Base-by-base conservation (phyloP, 1,139 yeast species). In the Zygosaccharomyces sapae region DNA sequence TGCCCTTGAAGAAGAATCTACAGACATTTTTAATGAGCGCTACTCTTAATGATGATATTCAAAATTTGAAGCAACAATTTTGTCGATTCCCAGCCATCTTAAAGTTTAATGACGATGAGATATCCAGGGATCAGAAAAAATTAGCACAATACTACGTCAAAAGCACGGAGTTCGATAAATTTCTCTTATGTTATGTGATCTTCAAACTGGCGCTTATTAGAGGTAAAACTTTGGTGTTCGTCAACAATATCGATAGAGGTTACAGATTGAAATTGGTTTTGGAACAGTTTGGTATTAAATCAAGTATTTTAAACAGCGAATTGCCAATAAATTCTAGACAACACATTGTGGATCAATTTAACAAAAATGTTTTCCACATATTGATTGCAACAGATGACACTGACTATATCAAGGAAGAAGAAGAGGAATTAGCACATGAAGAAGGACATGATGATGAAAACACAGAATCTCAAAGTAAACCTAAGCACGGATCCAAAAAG, bases 11-110 rank as follows among this genome's bases (percentile, higher is more conserved):
- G 63, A 83, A 83, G 58, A 81, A 83, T 47, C 72, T 88, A 56
- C 98, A 94, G 69, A 83, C 95, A 1, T 90, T 89, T 70, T 72
- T 94, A 56, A 92, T 92, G 97, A 87, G 96, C 66, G 99, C 99
- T 1, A 94, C 98, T 2, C 72, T 94, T 50, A 86, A 83, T 62
- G 95, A 87, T 44, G 97, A 92, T 53, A 79, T 90, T 54, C 81
- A 86, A 51, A 80, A 77, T 41, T 71, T 94, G 59, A 92, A 92
- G 67, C 65, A 72, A 39, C 77, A 79, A 60, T 89, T 86, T 65
- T 92, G 97, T 68, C 80, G 90, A 47, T 79, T 80, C 56, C 95
- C 97, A 2, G 96, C 95, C 0, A 78, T 88, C 38, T 72, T 94
- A 53, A 86, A 83, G 62, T 74, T 92, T 40, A 81, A 83, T 56